Conservation (phyloP, 177 flowering plant species). For the Vitis hybrid region DNA sequence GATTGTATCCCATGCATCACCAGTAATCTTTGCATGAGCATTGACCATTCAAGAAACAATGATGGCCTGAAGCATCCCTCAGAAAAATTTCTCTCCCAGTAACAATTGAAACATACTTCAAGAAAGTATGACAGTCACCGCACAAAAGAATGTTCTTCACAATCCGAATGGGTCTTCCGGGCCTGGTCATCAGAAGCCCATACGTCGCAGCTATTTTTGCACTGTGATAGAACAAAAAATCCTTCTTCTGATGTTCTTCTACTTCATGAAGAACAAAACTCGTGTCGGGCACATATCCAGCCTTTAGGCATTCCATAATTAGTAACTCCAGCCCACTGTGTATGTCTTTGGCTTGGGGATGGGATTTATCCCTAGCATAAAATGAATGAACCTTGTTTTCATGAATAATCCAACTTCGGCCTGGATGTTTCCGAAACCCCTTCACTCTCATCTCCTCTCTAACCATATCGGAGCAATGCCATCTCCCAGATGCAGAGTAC, state of each 20-base stretch:
- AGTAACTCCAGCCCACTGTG: slow-evolving; percentile 72
- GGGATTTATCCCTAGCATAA: slow-evolving; percentile 75
- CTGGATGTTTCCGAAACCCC: slow-evolving; percentile 68
- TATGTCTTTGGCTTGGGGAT: slow-evolving; percentile 69
- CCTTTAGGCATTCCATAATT: slow-evolving; percentile 69
- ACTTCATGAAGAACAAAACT: slow-evolving; percentile 94
- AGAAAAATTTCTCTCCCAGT: slow-evolving; percentile 65
- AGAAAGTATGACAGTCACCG: slow-evolving; percentile 88
- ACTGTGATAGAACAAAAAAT: slow-evolving; percentile 81
- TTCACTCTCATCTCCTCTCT: slow-evolving; percentile 71
- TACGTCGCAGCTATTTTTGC: slow-evolving; percentile 80
- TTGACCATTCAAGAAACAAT: slow-evolving; percentile 57
- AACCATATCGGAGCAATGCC: slow-evolving; percentile 75
- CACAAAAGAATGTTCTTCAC: slow-evolving; percentile 77
- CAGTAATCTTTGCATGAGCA: slow-evolving; percentile 78
- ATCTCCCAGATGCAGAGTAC: slow-evolving; percentile 86
- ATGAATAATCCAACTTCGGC: slow-evolving; percentile 75
- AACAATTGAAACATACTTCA: slow-evolving; percentile 66
- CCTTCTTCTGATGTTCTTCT: slow-evolving; percentile 83
- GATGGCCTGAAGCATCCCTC: slow-evolving; percentile 88
- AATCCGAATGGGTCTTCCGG: slow-evolving; percentile 57
- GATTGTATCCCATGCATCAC: slow-evolving; percentile 26
- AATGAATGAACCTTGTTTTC: slow-evolving; percentile 64
- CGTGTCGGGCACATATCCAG: slow-evolving; percentile 86
- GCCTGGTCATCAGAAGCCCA: slow-evolving; percentile 58